These are phyloP conservation scores for Fusarium secorum DNA, from an alignment of 2,329 filamentous ascomycete genomes.

Conservation along the genomic window DNA sequence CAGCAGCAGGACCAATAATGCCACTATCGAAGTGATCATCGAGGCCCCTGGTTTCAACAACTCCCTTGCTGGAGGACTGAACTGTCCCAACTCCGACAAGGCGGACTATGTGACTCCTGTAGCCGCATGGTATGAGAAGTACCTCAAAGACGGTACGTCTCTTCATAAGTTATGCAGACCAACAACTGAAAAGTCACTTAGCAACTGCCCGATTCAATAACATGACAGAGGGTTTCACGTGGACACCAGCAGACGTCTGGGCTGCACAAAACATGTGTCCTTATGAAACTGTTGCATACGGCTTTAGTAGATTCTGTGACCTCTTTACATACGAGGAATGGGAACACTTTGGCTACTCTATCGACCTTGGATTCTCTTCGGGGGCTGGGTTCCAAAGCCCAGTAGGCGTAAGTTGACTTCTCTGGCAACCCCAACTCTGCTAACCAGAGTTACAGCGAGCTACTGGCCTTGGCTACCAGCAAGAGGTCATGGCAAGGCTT, in stretches of 20 bases:
- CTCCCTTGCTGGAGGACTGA: conserved; percentile 71
- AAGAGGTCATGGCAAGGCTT: conserved; percentile 76
- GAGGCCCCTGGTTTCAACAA: conserved; percentile 72
- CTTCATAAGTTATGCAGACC: background rate
- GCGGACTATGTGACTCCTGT: conserved; percentile 61
- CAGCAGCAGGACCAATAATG: conserved; percentile 66
- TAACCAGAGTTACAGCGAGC: conserved; percentile 57
- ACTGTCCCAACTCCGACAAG: conserved; percentile 69
- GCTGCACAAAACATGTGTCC: conserved; percentile 76
- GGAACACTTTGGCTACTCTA: conserved; percentile 74
- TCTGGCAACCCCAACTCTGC: background rate
- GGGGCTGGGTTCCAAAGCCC: conserved; percentile 69
- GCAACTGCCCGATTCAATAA: conserved; percentile 67
- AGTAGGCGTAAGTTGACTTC: conserved; percentile 57
- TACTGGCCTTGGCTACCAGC: conserved; percentile 76
- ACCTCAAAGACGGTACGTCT: conserved; percentile 65
- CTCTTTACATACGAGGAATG: conserved; percentile 81
- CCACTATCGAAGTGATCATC: conserved; percentile 75
- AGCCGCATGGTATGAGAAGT: conserved; percentile 67
- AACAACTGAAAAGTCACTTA: conserved; percentile 31
- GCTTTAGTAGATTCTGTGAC: conserved; percentile 76
- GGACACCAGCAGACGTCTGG: conserved; percentile 70
- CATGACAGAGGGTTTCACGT: conserved; percentile 65
- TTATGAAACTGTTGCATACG: conserved; percentile 80
- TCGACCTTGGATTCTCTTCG: conserved; percentile 72